Conservation (phyloP, 352 stramenopile species). For the Pythium phragmiticola region DNA sequence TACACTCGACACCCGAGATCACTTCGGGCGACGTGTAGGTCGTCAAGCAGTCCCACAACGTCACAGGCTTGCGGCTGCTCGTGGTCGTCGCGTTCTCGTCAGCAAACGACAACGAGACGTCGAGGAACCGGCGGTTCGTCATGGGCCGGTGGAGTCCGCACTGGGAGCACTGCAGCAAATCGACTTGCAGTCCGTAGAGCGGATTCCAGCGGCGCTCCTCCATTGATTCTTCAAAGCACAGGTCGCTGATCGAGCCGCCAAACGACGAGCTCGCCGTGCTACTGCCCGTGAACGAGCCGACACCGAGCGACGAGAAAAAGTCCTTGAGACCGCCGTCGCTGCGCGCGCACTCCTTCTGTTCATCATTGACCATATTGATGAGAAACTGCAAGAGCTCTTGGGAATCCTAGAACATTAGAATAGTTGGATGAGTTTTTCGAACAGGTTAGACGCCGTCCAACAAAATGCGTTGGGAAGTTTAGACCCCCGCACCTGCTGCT, state of each 20-base stretch:
- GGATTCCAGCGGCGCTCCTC: slow-evolving; percentile 75
- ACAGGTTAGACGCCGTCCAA: background rate
- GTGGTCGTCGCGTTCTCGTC: slow-evolving; percentile 11
- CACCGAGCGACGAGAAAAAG: slow-evolving; percentile 26
- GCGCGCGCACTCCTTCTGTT: slow-evolving; percentile 50
- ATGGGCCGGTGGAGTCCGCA: slow-evolving; percentile 69
- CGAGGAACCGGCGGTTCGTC: slow-evolving; percentile 73
- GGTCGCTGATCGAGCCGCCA: slow-evolving; percentile 62
- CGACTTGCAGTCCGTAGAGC: slow-evolving; percentile 75
- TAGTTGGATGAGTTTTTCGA: background rate
- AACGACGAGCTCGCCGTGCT: slow-evolving; percentile 17
- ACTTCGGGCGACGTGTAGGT: slow-evolving; percentile 68
- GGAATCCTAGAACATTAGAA: slow-evolving; percentile 49
- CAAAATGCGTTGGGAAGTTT: background rate
- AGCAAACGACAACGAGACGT: slow-evolving; percentile 74
- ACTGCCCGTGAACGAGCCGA: slow-evolving; percentile 5
- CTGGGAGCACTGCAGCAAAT: slow-evolving; percentile 69
- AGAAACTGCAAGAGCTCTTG: slow-evolving; percentile 86
- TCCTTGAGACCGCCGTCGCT: slow-evolving; percentile 58
- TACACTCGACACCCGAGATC: slow-evolving; percentile 76
- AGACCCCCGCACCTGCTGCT: slow-evolving; percentile 54
- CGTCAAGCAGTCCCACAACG: slow-evolving; percentile 54
- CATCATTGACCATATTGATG: slow-evolving; percentile 75
- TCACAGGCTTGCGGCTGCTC: slow-evolving; percentile 32
- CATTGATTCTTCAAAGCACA: slow-evolving; percentile 60